Percentiles rank a stretch among this genome's conserved stretches.
Evolutionary conservation across 139 green algal genomes (phyloP).

Genomic region (Chlorella sp.): DNA sequence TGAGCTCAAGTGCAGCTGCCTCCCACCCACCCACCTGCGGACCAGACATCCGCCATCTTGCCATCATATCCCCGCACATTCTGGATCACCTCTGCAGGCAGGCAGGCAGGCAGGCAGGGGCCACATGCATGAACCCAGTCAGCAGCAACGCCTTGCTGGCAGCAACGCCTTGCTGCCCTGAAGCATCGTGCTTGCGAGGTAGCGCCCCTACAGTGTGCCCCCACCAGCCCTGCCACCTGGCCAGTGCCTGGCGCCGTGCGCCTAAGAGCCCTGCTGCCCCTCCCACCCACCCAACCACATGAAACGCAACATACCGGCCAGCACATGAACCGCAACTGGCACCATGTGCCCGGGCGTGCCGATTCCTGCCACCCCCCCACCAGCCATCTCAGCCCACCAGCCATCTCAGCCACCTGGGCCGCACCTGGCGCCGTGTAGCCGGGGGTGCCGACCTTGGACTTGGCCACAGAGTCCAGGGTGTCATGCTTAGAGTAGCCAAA

Average conservation of each 20-base stretch:
- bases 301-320: not conserved
- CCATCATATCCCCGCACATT: conserved; percentile 60
- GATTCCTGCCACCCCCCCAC: not conserved
- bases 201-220: not conserved
- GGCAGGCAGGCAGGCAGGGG: not conserved
- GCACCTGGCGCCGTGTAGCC: conserved; percentile 59
- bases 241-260: too few species aligned
- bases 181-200: too few species aligned
- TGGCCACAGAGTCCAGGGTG: conserved; percentile 71
- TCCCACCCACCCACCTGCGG: not conserved
- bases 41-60: conserved; percentile 49
- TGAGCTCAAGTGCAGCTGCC: not conserved
- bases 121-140: not conserved
- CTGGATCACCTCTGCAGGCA: conserved; percentile 57
- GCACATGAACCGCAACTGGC: not conserved
- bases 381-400: not conserved
- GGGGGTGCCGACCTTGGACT: conserved; percentile 61
- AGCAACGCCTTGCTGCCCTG: not conserved
- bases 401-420: not conserved
- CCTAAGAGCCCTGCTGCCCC: conserved; percentile 40
- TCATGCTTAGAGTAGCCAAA: conserved; percentile 91
- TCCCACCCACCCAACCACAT: too few species aligned
- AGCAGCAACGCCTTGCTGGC: not conserved
- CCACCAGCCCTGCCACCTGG: not conserved
- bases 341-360: conserved; percentile 69